Base-by-base conservation (phyloP, 1,284 basidiomycete species). In the Tetrapyrgos nigripes region DNA sequence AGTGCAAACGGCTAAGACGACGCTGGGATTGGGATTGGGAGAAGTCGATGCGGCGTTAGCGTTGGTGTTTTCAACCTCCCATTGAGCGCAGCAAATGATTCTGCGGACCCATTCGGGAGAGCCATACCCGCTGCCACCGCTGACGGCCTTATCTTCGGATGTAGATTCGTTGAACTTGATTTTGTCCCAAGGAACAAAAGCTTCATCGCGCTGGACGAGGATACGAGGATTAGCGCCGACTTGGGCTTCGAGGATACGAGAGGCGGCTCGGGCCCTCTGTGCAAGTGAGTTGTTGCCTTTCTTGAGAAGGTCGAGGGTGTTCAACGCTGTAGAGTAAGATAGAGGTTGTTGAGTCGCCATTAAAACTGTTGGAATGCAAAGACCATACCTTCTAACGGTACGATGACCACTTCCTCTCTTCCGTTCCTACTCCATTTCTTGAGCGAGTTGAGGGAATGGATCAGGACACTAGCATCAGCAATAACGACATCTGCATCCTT, bases 241-340 rank as follows among this genome's bases (percentile, higher is more conserved):
- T 72, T 92, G 89, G 1, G 88, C 87, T 70, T 94, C 93, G 33
- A 94, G 81, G 56, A 91, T 85, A 27, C 93, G 87, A 17, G 91
- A 93, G 14, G 92, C 92, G 0, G 88, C 84, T 37, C 92, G 87
- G 3, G 94, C 94, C 14, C 90, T 88, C 65, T 91, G 86, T 0
- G 94, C 93, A 21, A 94, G 82, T 0, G 84, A 76, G 31, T 82
- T 89, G 0, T 87, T 87, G 1, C 94, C 94, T 72, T 96, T 97
- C 82, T 97, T 97, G 65, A 97, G 85, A 4, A 96, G 79, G 72
- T 97, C 95, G n/a, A 97, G 84, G 0, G 94, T 97, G 69, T 94
- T 94, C 29, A 97, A 82, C 4, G 91, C 94, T 95, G 21, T 21
- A 21, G 47, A 13, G 23, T 29, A 29, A 55, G 31, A 54, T 47